Conservation (phyloP, 371 early-diverging fungal genomes). For the Rhizopus arrhizus region DNA sequence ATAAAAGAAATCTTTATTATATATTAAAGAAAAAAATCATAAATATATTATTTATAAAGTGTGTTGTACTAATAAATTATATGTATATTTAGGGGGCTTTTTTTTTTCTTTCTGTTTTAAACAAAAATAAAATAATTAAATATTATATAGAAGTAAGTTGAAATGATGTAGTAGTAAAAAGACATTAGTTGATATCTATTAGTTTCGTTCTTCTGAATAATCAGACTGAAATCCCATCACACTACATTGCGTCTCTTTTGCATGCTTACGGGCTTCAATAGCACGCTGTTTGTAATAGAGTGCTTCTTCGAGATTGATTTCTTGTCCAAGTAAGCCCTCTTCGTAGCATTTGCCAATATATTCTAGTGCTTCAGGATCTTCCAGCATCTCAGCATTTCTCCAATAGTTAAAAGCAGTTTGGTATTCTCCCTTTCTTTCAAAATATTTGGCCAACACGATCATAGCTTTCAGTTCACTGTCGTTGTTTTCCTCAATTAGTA, state of each 20-base stretch:
- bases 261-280: slow-evolving; percentile 25
- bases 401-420: slow-evolving; percentile 18
- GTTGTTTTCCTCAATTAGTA: slow-evolving; percentile 18
- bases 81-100: too few species aligned
- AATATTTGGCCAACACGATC: slow-evolving; percentile 23
- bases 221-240: slow-evolving; percentile 28
- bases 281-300: slow-evolving; percentile 9
- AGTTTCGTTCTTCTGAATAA: slow-evolving; percentile 24
- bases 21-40: too few species aligned
- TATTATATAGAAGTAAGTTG: slow-evolving; percentile 2
- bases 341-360: slow-evolving; percentile 17
- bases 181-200: neutral
- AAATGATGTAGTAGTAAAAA: neutral
- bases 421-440: slow-evolving; percentile 6
- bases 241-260: slow-evolving; percentile 27
- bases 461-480: slow-evolving; percentile 23
- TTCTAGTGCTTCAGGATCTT: slow-evolving; percentile 28
- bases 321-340: slow-evolving; percentile 21
- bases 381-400: slow-evolving; percentile 13
- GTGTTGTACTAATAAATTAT: too few species aligned
- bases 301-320: slow-evolving; percentile 12
- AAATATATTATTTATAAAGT: too few species aligned
- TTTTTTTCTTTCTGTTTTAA: too few species aligned
- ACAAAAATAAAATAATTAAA: slow-evolving; percentile 5
- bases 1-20: too few species aligned